Base-by-base conservation (phyloP, 1,139 yeast species). In the Yamadazyma spencermartinsiae region DNA sequence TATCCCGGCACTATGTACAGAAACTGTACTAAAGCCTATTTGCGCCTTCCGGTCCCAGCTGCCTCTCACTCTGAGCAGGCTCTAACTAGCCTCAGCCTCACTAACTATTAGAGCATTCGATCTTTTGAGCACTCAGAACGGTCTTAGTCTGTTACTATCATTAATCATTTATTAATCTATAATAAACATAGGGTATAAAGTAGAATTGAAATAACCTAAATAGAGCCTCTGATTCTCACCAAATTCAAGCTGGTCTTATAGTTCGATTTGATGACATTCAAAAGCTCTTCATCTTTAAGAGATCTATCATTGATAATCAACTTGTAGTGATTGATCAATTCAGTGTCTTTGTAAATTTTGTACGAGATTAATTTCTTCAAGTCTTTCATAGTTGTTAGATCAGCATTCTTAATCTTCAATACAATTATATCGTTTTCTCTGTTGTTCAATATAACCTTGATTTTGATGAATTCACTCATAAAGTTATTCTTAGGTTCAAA, bases 301-400 rank as follows among this genome's bases (percentile, higher is more conserved):
- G 36, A 45, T 14, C 33, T 36, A 28, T 45, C 53, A 17, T 40
- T 41, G 24, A 53, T 49, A 25, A 46, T 45, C 35, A 65, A 54
- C 21, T 46, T 51, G 43, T 63, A 66, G 43, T 65, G 72, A 40
- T 55, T 50, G 17, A 54, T 55, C 40, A 65, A 54, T 34, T 54
- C 58, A 41, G 49, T 52, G 43, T 66, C 71, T 41, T 60, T 63
- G 45, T 64, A 65, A 32, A 67, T 61, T 45, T 66, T 66, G 47
- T 48, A 54, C 31, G 66, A 60, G 14, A 66, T 42, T 34, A 61
- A 43, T 43, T 56, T 58, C 44, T 66, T 65, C 43, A 66, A 54
- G 46, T 64, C 58, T 5, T 47, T 52, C 14, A 65, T 50, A 9
- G 66, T 55, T n/a, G 54, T 51, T 19, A 67, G 45, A 35, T 60